A percentile compares a stretch with the other conserved stretches of the same genome.
Evolutionary conservation across 129 eudicot species (phyloP).

Genomic region (Gnaphalium uliginosum): DNA sequence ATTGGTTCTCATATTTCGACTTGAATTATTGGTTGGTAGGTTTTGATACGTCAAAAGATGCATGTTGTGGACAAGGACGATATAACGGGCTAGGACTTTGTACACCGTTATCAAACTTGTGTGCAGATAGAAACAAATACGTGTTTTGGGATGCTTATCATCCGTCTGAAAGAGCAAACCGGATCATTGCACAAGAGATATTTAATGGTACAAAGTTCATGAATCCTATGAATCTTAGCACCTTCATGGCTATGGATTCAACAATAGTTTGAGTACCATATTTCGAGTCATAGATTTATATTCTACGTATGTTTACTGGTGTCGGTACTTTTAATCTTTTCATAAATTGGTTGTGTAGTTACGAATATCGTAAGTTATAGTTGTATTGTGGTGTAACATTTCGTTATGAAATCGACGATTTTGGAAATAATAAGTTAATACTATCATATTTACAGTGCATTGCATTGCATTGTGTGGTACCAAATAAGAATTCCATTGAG

Average conservation of each 20-base stretch:
- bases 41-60: slow-evolving; percentile 58
- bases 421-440: not conserved
- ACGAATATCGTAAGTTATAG: not conserved
- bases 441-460: not conserved
- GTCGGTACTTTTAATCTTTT: not conserved
- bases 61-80: slow-evolving; percentile 84
- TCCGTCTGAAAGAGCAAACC: slow-evolving; percentile 66
- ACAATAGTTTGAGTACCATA: slow-evolving; percentile 13
- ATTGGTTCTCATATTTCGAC: not conserved
- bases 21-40: slow-evolving; percentile 40
- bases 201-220: slow-evolving; percentile 46
- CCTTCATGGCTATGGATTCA: slow-evolving; percentile 49
- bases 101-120: slow-evolving; percentile 53
- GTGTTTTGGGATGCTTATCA: slow-evolving; percentile 77
- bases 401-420: not conserved
- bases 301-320: slow-evolving; percentile 4
- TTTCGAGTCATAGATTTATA: not conserved
- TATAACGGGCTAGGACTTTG: slow-evolving; percentile 74
- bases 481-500: not conserved
- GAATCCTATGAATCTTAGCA: slow-evolving; percentile 59
- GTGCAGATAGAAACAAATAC: slow-evolving; percentile 50
- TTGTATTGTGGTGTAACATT: not conserved
- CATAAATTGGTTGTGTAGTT: slow-evolving; percentile 9
- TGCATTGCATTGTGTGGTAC: not conserved
- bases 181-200: slow-evolving; percentile 50